Conservation (phyloP, 257 asterid genomes). For the Ballota nigra region DNA sequence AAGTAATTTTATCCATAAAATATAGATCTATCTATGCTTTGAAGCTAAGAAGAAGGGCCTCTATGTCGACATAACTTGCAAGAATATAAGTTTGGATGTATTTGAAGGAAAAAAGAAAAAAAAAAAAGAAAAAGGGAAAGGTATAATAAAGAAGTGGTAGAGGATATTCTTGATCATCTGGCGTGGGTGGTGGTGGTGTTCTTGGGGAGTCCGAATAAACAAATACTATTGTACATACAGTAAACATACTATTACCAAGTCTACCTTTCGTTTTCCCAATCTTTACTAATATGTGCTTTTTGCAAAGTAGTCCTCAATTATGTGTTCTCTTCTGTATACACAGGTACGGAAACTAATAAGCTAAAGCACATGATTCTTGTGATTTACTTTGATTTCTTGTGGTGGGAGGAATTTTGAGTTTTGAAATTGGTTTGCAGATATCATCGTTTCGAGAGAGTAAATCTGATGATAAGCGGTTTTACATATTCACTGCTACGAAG, state of each 20-base stretch:
- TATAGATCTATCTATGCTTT: slow-evolving; percentile 6
- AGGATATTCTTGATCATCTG: slow-evolving; percentile 24
- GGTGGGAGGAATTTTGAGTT: neutral
- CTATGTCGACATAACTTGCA: neutral
- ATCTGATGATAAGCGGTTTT: slow-evolving; percentile 81
- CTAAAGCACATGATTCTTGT: neutral
- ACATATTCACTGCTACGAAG: slow-evolving; percentile 89
- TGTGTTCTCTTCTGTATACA: neutral
- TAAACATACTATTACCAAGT: slow-evolving; percentile 3
- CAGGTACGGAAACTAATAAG: neutral
- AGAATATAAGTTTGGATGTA: neutral
- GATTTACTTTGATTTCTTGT: neutral
- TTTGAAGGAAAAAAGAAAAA: neutral
- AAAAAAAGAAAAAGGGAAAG: neutral
- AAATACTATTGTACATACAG: neutral
- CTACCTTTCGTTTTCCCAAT: neutral
- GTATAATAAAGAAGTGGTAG: neutral
- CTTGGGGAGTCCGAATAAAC: slow-evolving; percentile 17
- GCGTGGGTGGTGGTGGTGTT: neutral
- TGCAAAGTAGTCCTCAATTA: neutral
- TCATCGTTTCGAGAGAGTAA: slow-evolving; percentile 92
- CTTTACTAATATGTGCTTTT: neutral
- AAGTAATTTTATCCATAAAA: neutral
- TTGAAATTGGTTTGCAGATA: slow-evolving; percentile 48
- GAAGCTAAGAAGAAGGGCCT: neutral